Evolutionary conservation across 1,284 basidiomycete species (phyloP), one percentile per base, ranked within the genome.

Genomic region (Tylopilus sp.): DNA sequence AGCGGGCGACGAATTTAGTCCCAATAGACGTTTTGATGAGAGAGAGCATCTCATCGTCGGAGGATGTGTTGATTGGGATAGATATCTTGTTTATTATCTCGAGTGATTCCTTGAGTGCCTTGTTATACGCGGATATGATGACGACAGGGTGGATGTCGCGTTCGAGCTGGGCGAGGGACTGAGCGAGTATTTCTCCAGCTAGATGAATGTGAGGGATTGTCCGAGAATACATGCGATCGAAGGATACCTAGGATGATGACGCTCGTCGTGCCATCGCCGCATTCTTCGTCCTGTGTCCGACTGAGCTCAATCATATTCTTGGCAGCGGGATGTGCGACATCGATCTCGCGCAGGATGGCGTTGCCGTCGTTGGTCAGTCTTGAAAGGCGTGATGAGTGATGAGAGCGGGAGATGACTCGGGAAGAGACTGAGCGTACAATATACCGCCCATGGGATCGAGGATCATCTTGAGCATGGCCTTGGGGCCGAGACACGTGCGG

Each of bases 241-340:
- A 33, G 22, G 19, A 43, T 64, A 94, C 92, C 93, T 32, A 98
- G 83, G 62, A 98, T 97, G 74, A 99, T 98, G 48, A 98, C 95
- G 68, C 90, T 93, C 19, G 95, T 99, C 26, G 96, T 98, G 52
- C 95, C 96, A 73, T 98, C 96, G 50, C 95, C 96, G 60, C 97
- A 96, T 70, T 99, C 96, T 75, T 99, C 96, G 62, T 99, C 97
- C 73, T 98, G 96, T 5, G 97, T 98, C 68, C 95, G 78, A 66
- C 92, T 91, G 20, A 99, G 84, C 74, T 99, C 96, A 63, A 99
- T 98, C 96, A 99, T 99, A 63, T 95, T 96, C 78, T 98, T 99
- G 31, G 96, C 96, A 25, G 96, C 96, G 1, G 97, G 97, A 66
- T 98, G 96, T 5, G 94, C 94, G 25, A 99, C 95, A 60, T 99